Conservation (phyloP, 106 monocot genomes). For the Apostasia shenzhenica region DNA sequence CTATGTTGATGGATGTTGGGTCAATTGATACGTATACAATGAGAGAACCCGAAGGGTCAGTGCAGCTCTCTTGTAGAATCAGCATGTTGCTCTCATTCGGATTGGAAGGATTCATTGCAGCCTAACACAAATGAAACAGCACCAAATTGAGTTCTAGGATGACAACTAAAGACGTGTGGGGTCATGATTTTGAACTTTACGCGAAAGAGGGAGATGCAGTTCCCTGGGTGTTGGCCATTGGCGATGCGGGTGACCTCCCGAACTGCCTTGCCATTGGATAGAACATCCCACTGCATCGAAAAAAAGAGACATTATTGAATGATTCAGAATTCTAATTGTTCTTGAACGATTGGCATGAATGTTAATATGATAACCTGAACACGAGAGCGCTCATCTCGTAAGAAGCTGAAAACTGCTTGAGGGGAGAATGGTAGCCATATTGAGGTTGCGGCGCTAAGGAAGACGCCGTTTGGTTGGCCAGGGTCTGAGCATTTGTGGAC, state of each 20-base stretch:
- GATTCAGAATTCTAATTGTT: neutral
- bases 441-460: conserved; percentile 80
- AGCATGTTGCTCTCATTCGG: conserved; percentile 68
- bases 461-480: conserved; percentile 63
- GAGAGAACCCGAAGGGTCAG: conserved; percentile 57
- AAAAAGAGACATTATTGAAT: neutral
- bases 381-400: conserved; percentile 63
- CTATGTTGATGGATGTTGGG: conserved; percentile 47
- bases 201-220: conserved; percentile 76
- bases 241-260: conserved; percentile 69
- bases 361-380: conserved; percentile 42
- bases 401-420: conserved; percentile 75
- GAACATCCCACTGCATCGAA: conserved; percentile 74
- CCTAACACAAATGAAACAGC: neutral
- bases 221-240: conserved; percentile 68
- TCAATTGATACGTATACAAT: conserved; percentile 76
- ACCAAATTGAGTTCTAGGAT: neutral
- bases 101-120: conserved; percentile 12
- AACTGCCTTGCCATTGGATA: conserved; percentile 67
- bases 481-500: conserved; percentile 58
- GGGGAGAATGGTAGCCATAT: conserved; percentile 68
- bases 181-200: conserved; percentile 28
- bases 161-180: no score
- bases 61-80: conserved; percentile 90
- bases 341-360: neutral